phyloP scores from a whole-genome alignment of 2,329 filamentous ascomycete species.

The Alternaria ventricosa region DNA sequence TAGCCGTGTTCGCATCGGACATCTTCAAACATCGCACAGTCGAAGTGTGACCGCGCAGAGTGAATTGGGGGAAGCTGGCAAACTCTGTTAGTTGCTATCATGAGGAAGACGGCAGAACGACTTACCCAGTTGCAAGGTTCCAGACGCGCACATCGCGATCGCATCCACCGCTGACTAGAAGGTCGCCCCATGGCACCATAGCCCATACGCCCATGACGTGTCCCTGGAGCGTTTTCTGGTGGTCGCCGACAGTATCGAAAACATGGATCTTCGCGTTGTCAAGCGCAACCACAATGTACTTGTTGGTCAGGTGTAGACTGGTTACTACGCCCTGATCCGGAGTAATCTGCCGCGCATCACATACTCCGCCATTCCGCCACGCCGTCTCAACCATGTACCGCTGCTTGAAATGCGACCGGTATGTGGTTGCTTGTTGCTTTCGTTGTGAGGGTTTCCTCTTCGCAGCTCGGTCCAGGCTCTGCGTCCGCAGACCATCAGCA shows the following conservation, averaged over 20 bases:
- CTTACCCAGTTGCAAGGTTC: conserved; percentile 92
- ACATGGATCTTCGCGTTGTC: conserved; percentile 99
- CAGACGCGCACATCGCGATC: conserved; percentile 96
- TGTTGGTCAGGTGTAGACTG: conserved; percentile 88
- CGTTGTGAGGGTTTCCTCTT: conserved; percentile 41
- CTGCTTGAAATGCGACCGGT: conserved; percentile 97
- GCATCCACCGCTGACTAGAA: conserved; percentile 92
- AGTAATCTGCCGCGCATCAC: conserved; percentile 85
- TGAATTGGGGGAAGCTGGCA: conserved; percentile 50
- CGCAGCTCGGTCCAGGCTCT: conserved; percentile 63
- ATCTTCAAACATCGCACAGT: conserved; percentile 98
- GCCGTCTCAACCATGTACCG: conserved; percentile 96
- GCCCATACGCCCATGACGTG: conserved; percentile 99
- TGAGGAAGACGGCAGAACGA: neutral
- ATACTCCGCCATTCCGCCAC: conserved; percentile 90
- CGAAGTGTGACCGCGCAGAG: conserved; percentile 91
- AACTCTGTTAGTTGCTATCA: conserved; percentile 14
- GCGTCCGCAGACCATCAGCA: conserved; percentile 56
- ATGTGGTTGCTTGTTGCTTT: conserved; percentile 75
- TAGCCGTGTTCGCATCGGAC: conserved; percentile 91
- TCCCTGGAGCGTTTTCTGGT: conserved; percentile 86
- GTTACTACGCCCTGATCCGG: conserved; percentile 97
- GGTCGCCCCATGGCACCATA: conserved; percentile 98
- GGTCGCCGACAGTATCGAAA: conserved; percentile 88
- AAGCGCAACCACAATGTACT: conserved; percentile 96